phyloP scores from a whole-genome alignment of 768 basidiomycete species.

The Sarcodon sp. region DNA sequence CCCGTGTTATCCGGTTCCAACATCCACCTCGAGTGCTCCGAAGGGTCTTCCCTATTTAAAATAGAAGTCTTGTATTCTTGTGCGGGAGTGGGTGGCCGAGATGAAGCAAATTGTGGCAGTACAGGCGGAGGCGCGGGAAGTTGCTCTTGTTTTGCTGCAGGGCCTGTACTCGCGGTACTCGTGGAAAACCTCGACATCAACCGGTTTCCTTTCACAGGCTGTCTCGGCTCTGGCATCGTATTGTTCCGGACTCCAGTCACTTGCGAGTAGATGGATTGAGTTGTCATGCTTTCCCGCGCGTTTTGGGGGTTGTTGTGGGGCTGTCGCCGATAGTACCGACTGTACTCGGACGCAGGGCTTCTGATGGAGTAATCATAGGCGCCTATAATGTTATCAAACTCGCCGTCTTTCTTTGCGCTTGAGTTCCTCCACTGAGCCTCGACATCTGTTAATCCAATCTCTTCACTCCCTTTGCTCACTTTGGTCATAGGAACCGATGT shows the following conservation, averaged over 20 bases:
- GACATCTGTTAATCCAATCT: constrained; percentile 36
- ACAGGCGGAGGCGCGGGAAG: constrained; percentile 6
- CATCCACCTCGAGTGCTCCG: no score
- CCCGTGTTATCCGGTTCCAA: no score
- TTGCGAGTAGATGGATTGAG: constrained; percentile 54
- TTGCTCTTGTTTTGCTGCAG: constrained; percentile 7
- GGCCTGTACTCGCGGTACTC: constrained; percentile 21
- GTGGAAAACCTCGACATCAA: constrained; percentile 38
- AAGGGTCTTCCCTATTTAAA: constrained; percentile 12
- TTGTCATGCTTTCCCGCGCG: constrained; percentile 16
- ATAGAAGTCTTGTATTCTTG: constrained; percentile 44
- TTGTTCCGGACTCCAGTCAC: constrained; percentile 48
- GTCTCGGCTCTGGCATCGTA: constrained; percentile 53
- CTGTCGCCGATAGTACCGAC: constrained; percentile 26
- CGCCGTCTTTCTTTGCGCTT: constrained; percentile 14
- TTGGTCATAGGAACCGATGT: constrained; percentile 15
- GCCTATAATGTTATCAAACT: constrained; percentile 36
- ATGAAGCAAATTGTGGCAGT: constrained; percentile 12
- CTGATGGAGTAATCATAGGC: constrained; percentile 33
- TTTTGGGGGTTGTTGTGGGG: neutral
- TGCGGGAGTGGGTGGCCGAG: constrained; percentile 35
- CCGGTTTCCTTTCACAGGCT: constrained; percentile 35
- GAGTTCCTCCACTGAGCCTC: constrained; percentile 37
- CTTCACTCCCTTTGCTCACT: constrained; percentile 21
- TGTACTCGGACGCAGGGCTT: constrained; percentile 23